Evolutionary conservation across 2,329 filamentous ascomycete species (phyloP), one percentile per base, ranked within the genome.

Genomic region (Trichoderma sp.): DNA sequence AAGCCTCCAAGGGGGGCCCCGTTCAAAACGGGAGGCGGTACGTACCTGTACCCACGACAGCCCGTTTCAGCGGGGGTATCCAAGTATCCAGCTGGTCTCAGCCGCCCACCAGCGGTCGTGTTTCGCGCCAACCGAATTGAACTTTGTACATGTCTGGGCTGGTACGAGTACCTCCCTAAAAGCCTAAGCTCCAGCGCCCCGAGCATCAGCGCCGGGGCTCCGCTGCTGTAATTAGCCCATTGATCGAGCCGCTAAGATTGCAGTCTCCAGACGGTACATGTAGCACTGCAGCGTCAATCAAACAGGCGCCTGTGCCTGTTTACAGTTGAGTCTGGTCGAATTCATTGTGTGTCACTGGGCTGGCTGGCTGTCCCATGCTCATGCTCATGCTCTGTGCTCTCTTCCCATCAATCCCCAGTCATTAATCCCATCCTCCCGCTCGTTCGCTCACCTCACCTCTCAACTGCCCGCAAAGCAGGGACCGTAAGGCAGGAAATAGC

Each of bases 51-150:
- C 35, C 59, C 59, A 33, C 68, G 35, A 50, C 35, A 50, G 45
- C 68, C 69, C 71, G 71, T 73, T 73, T 65, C 71, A 73, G 71
- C 60, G 71, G 60, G 71, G 71, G 41, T n/a, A n/a, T n/a, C n/a
- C n/a, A n/a, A n/a, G n/a, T n/a, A n/a, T 33, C 60, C 71, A 73
- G 71, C 71, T 73, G 71, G 67, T 60, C 67, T 71, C 67, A 71
- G 67, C 67, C 67, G 65, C 65, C 65, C 65, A 68, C 45, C 65
- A 33, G 65, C 65, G 67, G 71, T 38, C 71, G 71, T 65, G 71
- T 73, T 73, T 73, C 71, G 71, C 38, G 45, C 45, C 45, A 50
- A 53, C 41, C 59, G 38, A 38, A 38, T 38, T 38, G 35, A 16
- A 38, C 35, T 38, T 38, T 38, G 35, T 38, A 38, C 35, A 38